Evolutionary conservation across 108 stramenopile genomes (phyloP).

Genomic region (Pseudonitzschia multiseries): DNA sequence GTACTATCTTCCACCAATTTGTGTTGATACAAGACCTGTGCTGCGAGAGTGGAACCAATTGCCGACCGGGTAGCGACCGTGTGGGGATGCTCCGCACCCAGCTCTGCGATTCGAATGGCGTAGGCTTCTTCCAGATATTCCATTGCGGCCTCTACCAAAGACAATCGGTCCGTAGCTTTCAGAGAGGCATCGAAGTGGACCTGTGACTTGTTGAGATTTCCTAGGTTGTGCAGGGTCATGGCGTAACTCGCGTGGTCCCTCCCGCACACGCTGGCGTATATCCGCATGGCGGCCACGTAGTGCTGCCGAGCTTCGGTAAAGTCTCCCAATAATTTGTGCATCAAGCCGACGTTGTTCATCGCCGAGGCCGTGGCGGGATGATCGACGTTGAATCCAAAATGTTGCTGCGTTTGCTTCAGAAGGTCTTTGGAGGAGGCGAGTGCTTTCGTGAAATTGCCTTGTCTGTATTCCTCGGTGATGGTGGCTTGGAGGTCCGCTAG

Average conservation of each 20-base stretch:
- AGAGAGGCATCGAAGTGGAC: slow-evolving; percentile 61
- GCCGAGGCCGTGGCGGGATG: slow-evolving; percentile 86
- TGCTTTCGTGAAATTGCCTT: slow-evolving; percentile 60
- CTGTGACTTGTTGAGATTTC: slow-evolving; percentile 68
- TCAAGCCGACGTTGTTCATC: slow-evolving; percentile 78
- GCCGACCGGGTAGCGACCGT: slow-evolving; percentile 67
- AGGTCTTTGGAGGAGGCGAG: slow-evolving; percentile 45
- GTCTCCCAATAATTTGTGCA: slow-evolving; percentile 73
- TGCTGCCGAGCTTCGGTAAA: slow-evolving; percentile 61
- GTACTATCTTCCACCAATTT: slow-evolving; percentile 31
- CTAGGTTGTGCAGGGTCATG: slow-evolving; percentile 78
- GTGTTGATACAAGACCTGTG: slow-evolving; percentile 65
- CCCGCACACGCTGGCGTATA: slow-evolving; percentile 72
- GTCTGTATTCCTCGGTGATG: slow-evolving; percentile 55
- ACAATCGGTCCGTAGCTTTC: slow-evolving; percentile 68
- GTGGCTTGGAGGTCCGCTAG: slow-evolving; percentile 59
- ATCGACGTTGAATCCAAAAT: slow-evolving; percentile 53
- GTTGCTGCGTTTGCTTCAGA: slow-evolving; percentile 40
- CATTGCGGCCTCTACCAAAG: slow-evolving; percentile 70
- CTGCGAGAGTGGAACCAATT: slow-evolving; percentile 67
- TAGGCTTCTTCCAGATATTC: slow-evolving; percentile 80
- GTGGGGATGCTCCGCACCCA: slow-evolving; percentile 71
- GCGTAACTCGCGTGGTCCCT: slow-evolving; percentile 84
- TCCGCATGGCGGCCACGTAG: slow-evolving; percentile 55
- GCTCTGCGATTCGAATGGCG: slow-evolving; percentile 66